phyloP scores from a whole-genome alignment of 148 eudicot species.

The Rhododendron molle region DNA sequence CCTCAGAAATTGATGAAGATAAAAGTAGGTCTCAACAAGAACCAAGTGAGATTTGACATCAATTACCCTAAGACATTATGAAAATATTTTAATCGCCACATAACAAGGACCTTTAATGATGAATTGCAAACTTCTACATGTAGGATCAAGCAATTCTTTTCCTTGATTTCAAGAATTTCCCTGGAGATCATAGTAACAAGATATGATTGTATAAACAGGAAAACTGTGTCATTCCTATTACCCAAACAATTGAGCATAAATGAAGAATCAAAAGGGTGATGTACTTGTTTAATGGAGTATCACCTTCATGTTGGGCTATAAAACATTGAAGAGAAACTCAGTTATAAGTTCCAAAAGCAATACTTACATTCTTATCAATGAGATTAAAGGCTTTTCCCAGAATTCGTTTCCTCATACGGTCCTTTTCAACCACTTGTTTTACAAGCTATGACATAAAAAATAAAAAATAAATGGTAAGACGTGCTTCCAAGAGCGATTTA shows the following conservation, averaged over 20 bases:
- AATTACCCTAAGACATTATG: not conserved
- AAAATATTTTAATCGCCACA: not conserved
- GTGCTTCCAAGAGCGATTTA: not conserved
- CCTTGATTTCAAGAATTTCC: not conserved
- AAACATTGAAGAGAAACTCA: not conserved
- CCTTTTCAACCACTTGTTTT: conserved; percentile 71
- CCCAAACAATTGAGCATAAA: not conserved
- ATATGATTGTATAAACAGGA: not conserved
- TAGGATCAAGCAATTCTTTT: not conserved
- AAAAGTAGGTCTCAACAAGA: not conserved
- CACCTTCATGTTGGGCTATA: not conserved
- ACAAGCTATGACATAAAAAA: conserved; percentile 52
- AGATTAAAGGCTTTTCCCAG: conserved; percentile 70
- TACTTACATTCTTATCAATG: conserved; percentile 59
- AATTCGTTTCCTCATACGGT: conserved; percentile 51
- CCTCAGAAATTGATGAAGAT: not conserved
- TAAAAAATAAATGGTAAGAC: conserved; percentile 2
- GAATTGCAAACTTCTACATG: not conserved
- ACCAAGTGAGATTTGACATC: not conserved
- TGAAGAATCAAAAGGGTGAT: not conserved
- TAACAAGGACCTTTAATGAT: not conserved
- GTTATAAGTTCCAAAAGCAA: not conserved
- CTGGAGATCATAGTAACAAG: not conserved
- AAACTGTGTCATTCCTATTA: not conserved
- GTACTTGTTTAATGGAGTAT: not conserved